Evolutionary conservation across 805 yeast species (phyloP).

Genomic region (Cyberlindnera maclurae): DNA sequence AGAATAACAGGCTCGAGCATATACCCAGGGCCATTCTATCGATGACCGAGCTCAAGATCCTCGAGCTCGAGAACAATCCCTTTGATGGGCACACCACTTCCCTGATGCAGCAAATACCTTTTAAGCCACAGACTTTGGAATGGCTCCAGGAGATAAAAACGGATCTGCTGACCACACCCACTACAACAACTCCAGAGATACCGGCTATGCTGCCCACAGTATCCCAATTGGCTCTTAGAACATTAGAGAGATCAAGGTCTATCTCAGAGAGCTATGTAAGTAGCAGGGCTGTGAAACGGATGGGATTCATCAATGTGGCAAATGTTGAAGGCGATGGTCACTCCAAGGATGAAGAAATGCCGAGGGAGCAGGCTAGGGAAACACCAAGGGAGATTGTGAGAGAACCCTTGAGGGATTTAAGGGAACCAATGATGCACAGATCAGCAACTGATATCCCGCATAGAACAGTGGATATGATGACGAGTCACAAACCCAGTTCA

Average conservation of each 20-base stretch:
- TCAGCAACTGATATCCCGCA: not conserved
- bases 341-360: too few species aligned
- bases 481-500: too few species aligned
- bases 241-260: slow-evolving; percentile 26
- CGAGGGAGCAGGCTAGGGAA: too few species aligned
- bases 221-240: not conserved
- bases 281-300: slow-evolving; percentile 64
- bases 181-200: slow-evolving; percentile 1
- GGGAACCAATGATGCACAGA: not conserved
- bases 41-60: slow-evolving; percentile 43
- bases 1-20: slow-evolving; percentile 48
- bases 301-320: slow-evolving; percentile 55
- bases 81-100: slow-evolving; percentile 40
- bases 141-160: slow-evolving; percentile 28
- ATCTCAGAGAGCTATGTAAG: slow-evolving; percentile 38
- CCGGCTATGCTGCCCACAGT: too few species aligned
- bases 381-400: too few species aligned
- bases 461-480: not conserved
- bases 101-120: slow-evolving; percentile 30
- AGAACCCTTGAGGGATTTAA: slow-evolving; percentile 1
- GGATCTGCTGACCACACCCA: slow-evolving; percentile 4
- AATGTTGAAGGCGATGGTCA: slow-evolving; percentile 21
- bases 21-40: slow-evolving; percentile 48
- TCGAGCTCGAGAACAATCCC: slow-evolving; percentile 62
- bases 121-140: slow-evolving; percentile 33